Percentiles rank a stretch among this genome's conserved stretches.
Evolutionary conservation across 1,284 basidiomycete genomes (phyloP).

Genomic region (Agaricales sp.): DNA sequence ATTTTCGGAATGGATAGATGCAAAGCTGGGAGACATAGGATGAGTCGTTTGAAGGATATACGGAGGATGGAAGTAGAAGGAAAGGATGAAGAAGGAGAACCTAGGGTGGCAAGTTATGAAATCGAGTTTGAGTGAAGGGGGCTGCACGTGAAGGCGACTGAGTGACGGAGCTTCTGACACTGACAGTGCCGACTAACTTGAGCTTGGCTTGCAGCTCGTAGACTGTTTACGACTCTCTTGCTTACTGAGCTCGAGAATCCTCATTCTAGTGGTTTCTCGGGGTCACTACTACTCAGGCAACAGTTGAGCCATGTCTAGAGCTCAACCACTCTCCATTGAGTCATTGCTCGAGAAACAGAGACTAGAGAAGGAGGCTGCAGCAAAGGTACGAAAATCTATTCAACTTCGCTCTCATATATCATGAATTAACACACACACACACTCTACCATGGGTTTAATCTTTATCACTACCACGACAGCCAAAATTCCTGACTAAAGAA

Average conservation of each 20-base stretch:
- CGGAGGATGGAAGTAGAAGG: not conserved
- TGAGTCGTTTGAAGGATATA: not conserved
- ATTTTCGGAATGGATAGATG: no score
- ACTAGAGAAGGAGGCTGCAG: constrained; percentile 78
- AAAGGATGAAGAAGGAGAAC: not conserved
- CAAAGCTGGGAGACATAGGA: no score
- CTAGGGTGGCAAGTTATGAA: not conserved
- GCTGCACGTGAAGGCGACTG: constrained; percentile 8
- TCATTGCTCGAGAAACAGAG: constrained; percentile 78
- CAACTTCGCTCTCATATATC: not conserved
- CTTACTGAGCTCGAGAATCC: no score
- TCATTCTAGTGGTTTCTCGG: no score
- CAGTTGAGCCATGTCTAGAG: constrained; percentile 28
- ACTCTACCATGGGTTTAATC: no score
- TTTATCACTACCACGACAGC: constrained; percentile 42
- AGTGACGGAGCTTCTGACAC: no score
- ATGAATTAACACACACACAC: not conserved
- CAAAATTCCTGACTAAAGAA: constrained; percentile 83
- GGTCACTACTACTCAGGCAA: no score
- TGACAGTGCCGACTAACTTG: no score
- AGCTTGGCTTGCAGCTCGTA: no score
- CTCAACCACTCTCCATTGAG: constrained; percentile 76
- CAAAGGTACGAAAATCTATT: constrained; percentile 49
- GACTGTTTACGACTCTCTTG: no score
- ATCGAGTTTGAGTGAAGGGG: constrained; percentile 1